Conservation (phyloP, 1,284 basidiomycete genomes). For the Singerocomus rubriflavus region DNA sequence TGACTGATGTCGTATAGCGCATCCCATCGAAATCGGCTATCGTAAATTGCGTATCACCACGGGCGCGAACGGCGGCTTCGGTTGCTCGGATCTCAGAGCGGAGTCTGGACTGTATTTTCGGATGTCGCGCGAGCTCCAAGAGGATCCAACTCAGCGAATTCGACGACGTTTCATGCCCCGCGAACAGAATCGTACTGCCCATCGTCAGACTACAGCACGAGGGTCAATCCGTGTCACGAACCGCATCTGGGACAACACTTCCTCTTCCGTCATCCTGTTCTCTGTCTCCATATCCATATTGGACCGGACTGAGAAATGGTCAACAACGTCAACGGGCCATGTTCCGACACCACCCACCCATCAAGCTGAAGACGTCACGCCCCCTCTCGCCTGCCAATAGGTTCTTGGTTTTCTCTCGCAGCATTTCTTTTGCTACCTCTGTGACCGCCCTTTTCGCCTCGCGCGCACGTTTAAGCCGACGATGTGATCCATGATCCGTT, state of each 20-base stretch:
- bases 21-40: slow-evolving; percentile 48
- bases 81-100: slow-evolving; percentile 39
- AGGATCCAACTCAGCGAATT: slow-evolving; percentile 42
- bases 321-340: neutral
- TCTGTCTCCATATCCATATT: slow-evolving; percentile 46
- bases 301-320: slow-evolving; percentile 43
- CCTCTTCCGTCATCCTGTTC: slow-evolving; percentile 45
- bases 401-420: slow-evolving; percentile 41
- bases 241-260: slow-evolving; percentile 55
- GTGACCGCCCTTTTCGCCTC: slow-evolving; percentile 26
- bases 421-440: slow-evolving; percentile 39
- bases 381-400: slow-evolving; percentile 29
- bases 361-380: slow-evolving; percentile 43
- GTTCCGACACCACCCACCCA: slow-evolving; percentile 30
- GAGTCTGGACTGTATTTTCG: slow-evolving; percentile 38
- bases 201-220: neutral
- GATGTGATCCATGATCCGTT: slow-evolving; percentile 35
- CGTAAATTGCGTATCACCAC: slow-evolving; percentile 41
- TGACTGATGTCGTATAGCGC: slow-evolving; percentile 47
- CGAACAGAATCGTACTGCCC: slow-evolving; percentile 38
- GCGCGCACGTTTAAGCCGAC: slow-evolving; percentile 37
- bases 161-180: slow-evolving; percentile 55
- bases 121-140: slow-evolving; percentile 40
- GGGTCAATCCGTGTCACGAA: slow-evolving; percentile 14
- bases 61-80: slow-evolving; percentile 36